Evolutionary conservation across 352 stramenopile species (phyloP).

Genomic region (Pseudoperonospora humuli): DNA sequence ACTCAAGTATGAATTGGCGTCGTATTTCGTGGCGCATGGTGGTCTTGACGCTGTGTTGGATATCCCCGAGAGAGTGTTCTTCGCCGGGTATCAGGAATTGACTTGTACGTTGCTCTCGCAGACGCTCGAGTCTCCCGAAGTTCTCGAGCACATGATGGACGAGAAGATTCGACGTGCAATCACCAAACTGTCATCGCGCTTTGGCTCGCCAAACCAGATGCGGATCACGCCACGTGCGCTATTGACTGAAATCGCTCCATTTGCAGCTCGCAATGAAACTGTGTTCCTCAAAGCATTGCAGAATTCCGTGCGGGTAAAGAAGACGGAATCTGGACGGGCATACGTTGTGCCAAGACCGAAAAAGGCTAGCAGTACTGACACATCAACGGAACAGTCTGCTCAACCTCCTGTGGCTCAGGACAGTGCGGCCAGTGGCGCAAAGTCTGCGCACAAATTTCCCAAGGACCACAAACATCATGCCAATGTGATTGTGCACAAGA

Average conservation of each 20-base stretch:
- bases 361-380: slow-evolving; percentile 16
- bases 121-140: slow-evolving; percentile 70
- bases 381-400: slow-evolving; percentile 1
- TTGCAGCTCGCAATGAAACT: slow-evolving; percentile 66
- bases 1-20: slow-evolving; percentile 66
- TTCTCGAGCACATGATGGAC: slow-evolving; percentile 83
- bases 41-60: slow-evolving; percentile 58
- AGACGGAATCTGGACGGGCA: slow-evolving; percentile 67
- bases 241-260: slow-evolving; percentile 67
- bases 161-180: slow-evolving; percentile 76
- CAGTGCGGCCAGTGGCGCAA: slow-evolving; percentile 19
- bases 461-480: slow-evolving; percentile 66
- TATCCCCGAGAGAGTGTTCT: slow-evolving; percentile 36
- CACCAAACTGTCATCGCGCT: slow-evolving; percentile 62
- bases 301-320: slow-evolving; percentile 65
- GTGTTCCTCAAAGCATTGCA: slow-evolving; percentile 69
- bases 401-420: slow-evolving; percentile 8
- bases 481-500: slow-evolving; percentile 49
- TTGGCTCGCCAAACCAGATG: slow-evolving; percentile 65
- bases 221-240: slow-evolving; percentile 73
- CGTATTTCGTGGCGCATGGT: slow-evolving; percentile 37
- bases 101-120: slow-evolving; percentile 64
- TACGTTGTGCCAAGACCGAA: slow-evolving; percentile 57
- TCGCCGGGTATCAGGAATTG: slow-evolving; percentile 66
- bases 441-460: slow-evolving; percentile 39